These are phyloP conservation scores for Myxozyma kluyveri DNA, from an alignment of 805 yeast genomes.

Conservation along the genomic window DNA sequence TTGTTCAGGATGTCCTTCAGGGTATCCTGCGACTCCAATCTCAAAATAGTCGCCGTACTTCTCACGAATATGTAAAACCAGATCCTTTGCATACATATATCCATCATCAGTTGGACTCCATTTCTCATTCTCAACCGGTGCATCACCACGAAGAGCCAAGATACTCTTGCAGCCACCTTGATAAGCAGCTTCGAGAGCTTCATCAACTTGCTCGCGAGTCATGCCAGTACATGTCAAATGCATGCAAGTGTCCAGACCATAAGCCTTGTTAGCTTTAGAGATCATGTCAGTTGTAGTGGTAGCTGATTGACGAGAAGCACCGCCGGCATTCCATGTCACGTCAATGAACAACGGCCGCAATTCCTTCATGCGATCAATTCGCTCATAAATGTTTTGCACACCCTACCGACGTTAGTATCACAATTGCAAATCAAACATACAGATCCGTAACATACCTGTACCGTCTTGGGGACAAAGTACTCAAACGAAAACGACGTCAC, in stretches of 20 bases:
- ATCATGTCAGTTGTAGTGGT: slow-evolving; percentile 88
- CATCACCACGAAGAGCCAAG: slow-evolving; percentile 92
- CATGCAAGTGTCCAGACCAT: slow-evolving; percentile 96
- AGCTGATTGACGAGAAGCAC: slow-evolving; percentile 56
- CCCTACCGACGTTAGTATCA: slow-evolving; percentile 55
- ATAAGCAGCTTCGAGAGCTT: slow-evolving; percentile 78
- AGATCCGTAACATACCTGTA: slow-evolving; percentile 35
- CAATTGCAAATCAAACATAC: not conserved
- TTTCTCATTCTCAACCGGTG: slow-evolving; percentile 59
- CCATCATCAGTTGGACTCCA: slow-evolving; percentile 55
- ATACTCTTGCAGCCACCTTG: slow-evolving; percentile 93
- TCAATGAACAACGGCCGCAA: slow-evolving; percentile 88
- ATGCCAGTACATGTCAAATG: slow-evolving; percentile 96
- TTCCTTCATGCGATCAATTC: slow-evolving; percentile 97
- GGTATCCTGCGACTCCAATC: slow-evolving; percentile 96
- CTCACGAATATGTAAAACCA: slow-evolving; percentile 68
- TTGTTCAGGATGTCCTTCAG: slow-evolving; percentile 96
- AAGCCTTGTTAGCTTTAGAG: slow-evolving; percentile 80
- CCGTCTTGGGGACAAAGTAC: slow-evolving; percentile 94
- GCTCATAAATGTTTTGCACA: slow-evolving; percentile 89
- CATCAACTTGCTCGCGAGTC: slow-evolving; percentile 75
- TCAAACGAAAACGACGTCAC: slow-evolving; percentile 87
- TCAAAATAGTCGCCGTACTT: slow-evolving; percentile 85
- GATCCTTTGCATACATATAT: slow-evolving; percentile 83
- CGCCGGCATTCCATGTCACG: slow-evolving; percentile 99